Evolutionary conservation across 805 yeast species (phyloP), one percentile per base, ranked within the genome.

Genomic region (Saccharomyces cerevisiae): DNA sequence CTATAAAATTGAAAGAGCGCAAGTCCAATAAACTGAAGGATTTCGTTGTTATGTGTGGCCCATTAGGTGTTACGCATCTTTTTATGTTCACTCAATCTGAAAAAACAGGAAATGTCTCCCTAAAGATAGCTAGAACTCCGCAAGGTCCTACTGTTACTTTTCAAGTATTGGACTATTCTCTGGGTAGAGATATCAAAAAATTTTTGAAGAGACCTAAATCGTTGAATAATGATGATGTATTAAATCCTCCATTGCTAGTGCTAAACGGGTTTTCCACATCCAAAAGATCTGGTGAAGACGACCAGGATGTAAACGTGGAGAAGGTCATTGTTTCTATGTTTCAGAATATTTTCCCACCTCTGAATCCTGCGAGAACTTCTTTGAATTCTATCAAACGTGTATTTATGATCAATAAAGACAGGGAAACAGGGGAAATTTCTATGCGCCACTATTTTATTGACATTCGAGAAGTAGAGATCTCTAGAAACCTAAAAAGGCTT

Each of bases 41-140:
- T 72, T 94, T 87, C 63, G 80, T 91, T n/a, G 96, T 89, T n/a
- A 91, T 94, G 97, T 88, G 97, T 41, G 98, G 98, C 5, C 98
- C 98, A 11, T 76, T 94, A 47, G 96, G 96, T 28, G 96, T 94
- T 26, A 79, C 94, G 6, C 96, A 92, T 71, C 72, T 94, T 65
- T 82, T 94, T 72, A 76, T 92, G 22, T 91, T 94, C 75, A 85
- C 89, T 57, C 96, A 90, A 68, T 80, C 87, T 41, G 85, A 83
- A 61, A 78, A 78, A 46, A 74, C 85, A 1, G 97, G 97, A 6
- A 84, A 83, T 53, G 84, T 94, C 3, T 85, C 92, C 51, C 75
- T 94, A 58, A 81, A 97, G 64, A 71, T 94, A 48, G 90, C 92
- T 1, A 82, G 88, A 65, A 82, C 91, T 76, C 97, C 98, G 31